phyloP scores from a whole-genome alignment of 2,329 filamentous ascomycete genomes.

The Neonectria neomacrospora region DNA sequence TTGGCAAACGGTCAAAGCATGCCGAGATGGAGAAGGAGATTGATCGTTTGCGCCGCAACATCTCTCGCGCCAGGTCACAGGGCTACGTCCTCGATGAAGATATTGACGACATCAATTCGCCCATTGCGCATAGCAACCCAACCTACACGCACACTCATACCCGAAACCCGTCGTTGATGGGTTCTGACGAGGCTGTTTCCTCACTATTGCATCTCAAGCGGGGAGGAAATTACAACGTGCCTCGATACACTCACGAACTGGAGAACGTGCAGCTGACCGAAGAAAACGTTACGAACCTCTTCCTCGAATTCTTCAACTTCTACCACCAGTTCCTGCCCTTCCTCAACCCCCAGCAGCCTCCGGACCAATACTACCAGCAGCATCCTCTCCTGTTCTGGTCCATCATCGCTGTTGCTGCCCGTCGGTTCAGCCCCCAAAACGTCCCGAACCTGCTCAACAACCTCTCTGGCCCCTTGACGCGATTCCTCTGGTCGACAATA shows the following conservation, averaged over 20 bases:
- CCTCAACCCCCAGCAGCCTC: constrained; percentile 71
- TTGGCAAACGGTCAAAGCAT: constrained; percentile 84
- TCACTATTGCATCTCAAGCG: constrained; percentile 74
- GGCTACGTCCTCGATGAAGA: constrained; percentile 67
- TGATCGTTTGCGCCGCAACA: constrained; percentile 71
- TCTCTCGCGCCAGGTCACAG: constrained; percentile 69
- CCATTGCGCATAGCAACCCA: constrained; percentile 62
- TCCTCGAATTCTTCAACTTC: constrained; percentile 77
- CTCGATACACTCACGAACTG: constrained; percentile 69
- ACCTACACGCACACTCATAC: constrained; percentile 70
- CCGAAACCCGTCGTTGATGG: constrained; percentile 72
- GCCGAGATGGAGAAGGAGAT: constrained; percentile 90
- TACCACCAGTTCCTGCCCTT: constrained; percentile 85
- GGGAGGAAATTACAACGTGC: constrained; percentile 69
- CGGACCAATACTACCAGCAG: constrained; percentile 80
- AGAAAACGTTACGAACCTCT: constrained; percentile 71
- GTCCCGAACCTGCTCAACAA: constrained; percentile 74
- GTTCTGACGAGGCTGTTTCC: constrained; percentile 75
- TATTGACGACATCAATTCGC: constrained; percentile 66
- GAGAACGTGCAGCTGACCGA: constrained; percentile 73
- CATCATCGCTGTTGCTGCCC: constrained; percentile 78
- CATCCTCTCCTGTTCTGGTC: constrained; percentile 89
- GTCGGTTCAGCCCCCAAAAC: constrained; percentile 68
- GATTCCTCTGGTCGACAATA: constrained; percentile 81
- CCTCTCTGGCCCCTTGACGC: constrained; percentile 74